phyloP scores from a whole-genome alignment of 23 red algal species.

The Chondrus crispus region DNA sequence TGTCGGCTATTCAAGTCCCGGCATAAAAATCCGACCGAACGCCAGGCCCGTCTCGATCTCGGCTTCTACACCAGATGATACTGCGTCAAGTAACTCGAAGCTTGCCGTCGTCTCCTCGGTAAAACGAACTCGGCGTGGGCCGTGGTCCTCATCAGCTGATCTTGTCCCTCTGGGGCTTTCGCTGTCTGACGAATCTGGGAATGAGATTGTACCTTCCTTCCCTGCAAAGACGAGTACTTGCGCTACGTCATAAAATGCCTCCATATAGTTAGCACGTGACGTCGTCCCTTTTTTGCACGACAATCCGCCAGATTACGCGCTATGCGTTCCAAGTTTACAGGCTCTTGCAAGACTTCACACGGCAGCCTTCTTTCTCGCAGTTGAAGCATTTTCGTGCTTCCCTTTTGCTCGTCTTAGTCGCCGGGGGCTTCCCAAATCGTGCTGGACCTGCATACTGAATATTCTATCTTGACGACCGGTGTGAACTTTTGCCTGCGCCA shows the following conservation, averaged over 20 bases:
- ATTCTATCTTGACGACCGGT: neutral
- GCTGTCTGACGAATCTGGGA: neutral
- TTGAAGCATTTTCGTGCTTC: slow-evolving; percentile 8
- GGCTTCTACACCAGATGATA: neutral
- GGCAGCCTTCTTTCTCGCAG: neutral
- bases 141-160: neutral
- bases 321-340: slow-evolving; percentile 4
- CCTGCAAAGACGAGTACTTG: neutral
- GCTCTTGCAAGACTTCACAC: neutral
- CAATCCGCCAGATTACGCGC: neutral
- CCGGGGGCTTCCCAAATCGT: neutral
- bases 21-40: neutral
- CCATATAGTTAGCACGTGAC: neutral
- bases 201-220: neutral
- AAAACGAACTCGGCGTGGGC: neutral
- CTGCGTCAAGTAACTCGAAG: neutral
- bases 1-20: neutral
- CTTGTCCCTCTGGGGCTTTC: neutral
- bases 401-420: neutral
- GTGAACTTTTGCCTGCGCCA: neutral
- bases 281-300: neutral
- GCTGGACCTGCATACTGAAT: neutral
- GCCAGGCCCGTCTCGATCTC: neutral
- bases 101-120: neutral
- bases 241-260: neutral